Evolutionary conservation across 106 monocot species (phyloP).

Genomic region (Gastrodia elata): DNA sequence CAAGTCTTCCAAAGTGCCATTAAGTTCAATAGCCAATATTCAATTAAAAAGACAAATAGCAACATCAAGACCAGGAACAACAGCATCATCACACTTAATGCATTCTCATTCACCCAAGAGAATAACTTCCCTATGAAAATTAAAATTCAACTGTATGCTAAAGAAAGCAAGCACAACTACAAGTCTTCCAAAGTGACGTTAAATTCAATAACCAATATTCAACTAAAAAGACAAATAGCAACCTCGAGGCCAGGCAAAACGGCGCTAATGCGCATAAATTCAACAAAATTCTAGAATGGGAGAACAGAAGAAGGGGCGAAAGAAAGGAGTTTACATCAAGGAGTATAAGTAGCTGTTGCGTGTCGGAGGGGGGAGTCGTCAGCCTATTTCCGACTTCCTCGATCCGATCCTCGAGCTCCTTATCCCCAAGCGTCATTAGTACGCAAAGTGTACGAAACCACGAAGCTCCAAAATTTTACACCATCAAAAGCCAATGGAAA

Average conservation of each 20-base stretch:
- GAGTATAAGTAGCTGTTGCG: constrained; percentile 33
- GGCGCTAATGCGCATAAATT: background rate
- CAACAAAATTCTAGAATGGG: background rate
- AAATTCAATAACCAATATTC: background rate
- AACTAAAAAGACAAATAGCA: background rate
- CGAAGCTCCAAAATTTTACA: background rate
- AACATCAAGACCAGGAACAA: background rate
- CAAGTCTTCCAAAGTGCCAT: background rate
- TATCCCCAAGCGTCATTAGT: background rate
- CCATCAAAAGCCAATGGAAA: background rate
- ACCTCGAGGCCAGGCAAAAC: background rate
- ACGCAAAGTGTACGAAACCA: constrained; percentile 1
- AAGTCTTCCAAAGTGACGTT: background rate
- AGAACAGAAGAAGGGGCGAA: background rate
- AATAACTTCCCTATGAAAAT: background rate
- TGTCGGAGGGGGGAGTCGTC: constrained; percentile 20
- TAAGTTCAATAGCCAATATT: background rate
- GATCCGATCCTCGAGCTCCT: constrained; percentile 32
- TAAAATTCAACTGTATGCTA: background rate
- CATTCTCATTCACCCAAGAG: background rate
- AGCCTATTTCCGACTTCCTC: constrained; percentile 33
- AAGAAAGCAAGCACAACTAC: background rate
- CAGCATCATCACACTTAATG: background rate
- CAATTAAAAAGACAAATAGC: background rate
- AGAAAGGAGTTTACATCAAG: constrained; percentile 39